Percentiles rank a stretch among this genome's conserved stretches.
Evolutionary conservation across 257 asterid genomes (phyloP).

Genomic region (Coffea eugenioides): DNA sequence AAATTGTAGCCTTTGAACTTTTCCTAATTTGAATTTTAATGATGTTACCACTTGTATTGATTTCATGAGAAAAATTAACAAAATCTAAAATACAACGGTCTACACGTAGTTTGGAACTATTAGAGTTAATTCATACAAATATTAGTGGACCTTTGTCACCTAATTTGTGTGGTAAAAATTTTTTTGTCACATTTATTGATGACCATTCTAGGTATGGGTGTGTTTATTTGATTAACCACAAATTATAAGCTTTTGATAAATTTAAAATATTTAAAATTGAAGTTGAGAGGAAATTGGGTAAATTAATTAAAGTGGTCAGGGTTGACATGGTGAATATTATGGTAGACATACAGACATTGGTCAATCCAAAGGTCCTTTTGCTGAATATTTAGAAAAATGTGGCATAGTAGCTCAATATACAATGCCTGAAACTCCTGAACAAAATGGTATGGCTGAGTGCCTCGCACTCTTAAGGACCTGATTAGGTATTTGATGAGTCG

Average conservation of each 20-base stretch:
- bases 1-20: no score
- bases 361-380: no score
- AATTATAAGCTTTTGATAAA: background rate
- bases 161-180: background rate
- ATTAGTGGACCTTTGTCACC: background rate
- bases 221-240: background rate
- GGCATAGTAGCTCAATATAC: no score
- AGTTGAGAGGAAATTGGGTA: background rate
- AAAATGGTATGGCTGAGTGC: no score
- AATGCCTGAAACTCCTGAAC: no score
- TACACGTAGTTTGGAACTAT: background rate
- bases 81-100: background rate
- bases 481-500: no score
- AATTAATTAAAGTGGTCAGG: no score
- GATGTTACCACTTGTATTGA: background rate
- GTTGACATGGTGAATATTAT: no score
- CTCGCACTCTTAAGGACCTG: no score
- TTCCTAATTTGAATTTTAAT: background rate
- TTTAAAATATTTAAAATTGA: background rate
- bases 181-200: background rate
- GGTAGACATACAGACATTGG: background rate
- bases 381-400: no score
- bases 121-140: background rate
- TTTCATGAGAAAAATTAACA: background rate
- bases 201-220: background rate